Evolutionary conservation across 139 green algal species (phyloP).

Genomic region (Nannochloris sp.): DNA sequence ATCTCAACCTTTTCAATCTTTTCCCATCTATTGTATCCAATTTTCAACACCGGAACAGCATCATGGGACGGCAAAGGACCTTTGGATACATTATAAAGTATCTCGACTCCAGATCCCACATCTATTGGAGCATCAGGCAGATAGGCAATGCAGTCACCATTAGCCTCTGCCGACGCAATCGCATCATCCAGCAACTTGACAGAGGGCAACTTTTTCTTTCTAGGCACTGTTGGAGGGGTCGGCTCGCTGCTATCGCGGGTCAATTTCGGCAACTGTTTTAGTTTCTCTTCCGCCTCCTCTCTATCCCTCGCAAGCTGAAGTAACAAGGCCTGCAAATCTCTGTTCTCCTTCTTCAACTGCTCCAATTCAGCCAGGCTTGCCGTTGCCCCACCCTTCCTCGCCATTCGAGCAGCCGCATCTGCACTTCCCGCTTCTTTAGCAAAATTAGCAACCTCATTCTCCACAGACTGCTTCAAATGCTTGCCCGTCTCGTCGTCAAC

Average conservation of each 20-base stretch:
- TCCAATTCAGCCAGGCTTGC: slow-evolving; percentile 28
- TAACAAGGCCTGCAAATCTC: slow-evolving; percentile 55
- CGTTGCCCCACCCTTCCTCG: slow-evolving; percentile 12
- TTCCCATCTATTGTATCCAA: slow-evolving; percentile 77
- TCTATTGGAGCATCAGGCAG: slow-evolving; percentile 23
- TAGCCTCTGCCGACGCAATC: slow-evolving; percentile 11
- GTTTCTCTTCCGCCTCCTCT: slow-evolving; percentile 29
- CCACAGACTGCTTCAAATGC: slow-evolving; percentile 18
- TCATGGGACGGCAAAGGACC: slow-evolving; percentile 36
- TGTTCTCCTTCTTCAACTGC: slow-evolving; percentile 56
- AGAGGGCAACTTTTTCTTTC: background rate
- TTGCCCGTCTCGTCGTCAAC: slow-evolving; percentile 18
- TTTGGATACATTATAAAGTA: slow-evolving; percentile 64
- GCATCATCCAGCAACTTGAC: slow-evolving; percentile 20
- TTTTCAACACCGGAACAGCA: slow-evolving; percentile 47
- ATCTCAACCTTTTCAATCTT: slow-evolving; percentile 44
- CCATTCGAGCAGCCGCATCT: slow-evolving; percentile 34
- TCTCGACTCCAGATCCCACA: slow-evolving; percentile 19
- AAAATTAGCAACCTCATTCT: slow-evolving; percentile 28
- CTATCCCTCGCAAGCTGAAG: slow-evolving; percentile 58
- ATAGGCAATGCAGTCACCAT: slow-evolving; percentile 24
- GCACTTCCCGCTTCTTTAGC: slow-evolving; percentile 33
- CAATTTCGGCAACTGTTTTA: slow-evolving; percentile 18
- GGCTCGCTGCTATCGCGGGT: slow-evolving; percentile 12
- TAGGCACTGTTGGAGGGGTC: background rate